These are phyloP conservation scores for Rhodosporidiobolus odoratus DNA, from an alignment of 768 basidiomycete species.

Conservation along the genomic window DNA sequence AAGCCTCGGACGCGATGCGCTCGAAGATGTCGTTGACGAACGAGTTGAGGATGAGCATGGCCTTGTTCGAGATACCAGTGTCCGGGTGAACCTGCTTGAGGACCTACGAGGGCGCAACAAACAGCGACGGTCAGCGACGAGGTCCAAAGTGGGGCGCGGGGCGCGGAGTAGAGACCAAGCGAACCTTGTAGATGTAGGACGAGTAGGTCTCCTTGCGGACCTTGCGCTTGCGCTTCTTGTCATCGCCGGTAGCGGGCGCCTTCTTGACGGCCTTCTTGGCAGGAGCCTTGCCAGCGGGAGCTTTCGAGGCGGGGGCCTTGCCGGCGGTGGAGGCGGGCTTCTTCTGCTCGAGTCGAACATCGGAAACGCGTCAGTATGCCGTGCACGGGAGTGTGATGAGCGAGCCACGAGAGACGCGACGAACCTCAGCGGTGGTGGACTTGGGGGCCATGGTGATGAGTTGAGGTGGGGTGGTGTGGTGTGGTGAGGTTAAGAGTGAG, in stretches of 20 bases:
- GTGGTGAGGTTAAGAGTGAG: neutral
- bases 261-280: constrained; percentile 43
- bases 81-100: constrained; percentile 97
- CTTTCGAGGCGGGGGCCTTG: constrained; percentile 51
- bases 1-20: constrained; percentile 66
- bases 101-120: constrained; percentile 48
- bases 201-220: constrained; percentile 81
- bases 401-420: constrained; percentile 1
- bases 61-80: constrained; percentile 97
- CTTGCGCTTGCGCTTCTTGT: constrained; percentile 54
- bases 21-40: constrained; percentile 94
- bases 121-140: neutral
- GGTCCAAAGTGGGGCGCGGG: neutral
- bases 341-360: constrained; percentile 42
- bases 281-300: constrained; percentile 38
- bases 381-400: neutral
- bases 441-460: constrained; percentile 31
- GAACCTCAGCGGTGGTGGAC: constrained; percentile 32
- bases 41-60: constrained; percentile 84
- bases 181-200: constrained; percentile 76
- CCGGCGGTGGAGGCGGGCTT: constrained; percentile 54
- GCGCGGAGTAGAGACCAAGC: neutral
- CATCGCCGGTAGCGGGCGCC: constrained; percentile 42
- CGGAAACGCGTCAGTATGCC: neutral
- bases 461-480: neutral